Evolutionary conservation across 2,329 filamentous ascomycete species (phyloP), one percentile per base, ranked within the genome.

Genomic region (Diaporthe citri): DNA sequence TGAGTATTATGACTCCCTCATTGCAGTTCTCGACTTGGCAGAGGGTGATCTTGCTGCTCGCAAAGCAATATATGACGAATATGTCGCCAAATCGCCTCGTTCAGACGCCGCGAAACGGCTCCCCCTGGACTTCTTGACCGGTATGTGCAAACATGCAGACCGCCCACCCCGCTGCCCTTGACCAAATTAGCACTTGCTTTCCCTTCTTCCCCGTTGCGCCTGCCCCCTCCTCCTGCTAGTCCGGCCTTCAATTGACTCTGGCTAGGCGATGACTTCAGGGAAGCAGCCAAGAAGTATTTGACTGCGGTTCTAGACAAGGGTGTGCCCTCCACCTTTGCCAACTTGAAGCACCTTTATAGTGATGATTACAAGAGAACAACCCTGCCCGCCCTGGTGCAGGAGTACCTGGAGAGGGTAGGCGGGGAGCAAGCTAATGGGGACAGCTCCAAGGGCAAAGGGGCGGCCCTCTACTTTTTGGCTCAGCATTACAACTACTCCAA

Each of bases 401-500:
- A 93, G 71, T 98, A 98, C 80, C 88, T 94, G 17, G 86, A 91
- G 28, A 90, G 90, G 46, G 79, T 82, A 67, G 78, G 80, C 22
- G 88, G 85, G 25, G 85, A 84, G 39, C 82, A 83, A 51, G 77
- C 79, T 6, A 87, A 85, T 72, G 82, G 82, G 31, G 87, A 90
- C 78, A 82, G 85, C 70, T 81, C 85, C 74, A 90, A 89, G 80
- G 96, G 96, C 81, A 89, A 94, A 80, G 90, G 94, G 20, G 94
- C 96, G 2, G 94, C 94, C 20, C 90, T 96, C 67, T 98, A 97
- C 84, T 99, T 97, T 87, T 90, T 99, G 72, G 96, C 96, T 12
- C 97, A 98, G 82, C 97, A 99, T 85, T 97, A 98, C 88, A 97
- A 98, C 86, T 98, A 98, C 83, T 89, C 94, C 82, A 87, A 95